Conservation (phyloP, 2,329 filamentous ascomycete species). For the Parascedosporium putredinis region DNA sequence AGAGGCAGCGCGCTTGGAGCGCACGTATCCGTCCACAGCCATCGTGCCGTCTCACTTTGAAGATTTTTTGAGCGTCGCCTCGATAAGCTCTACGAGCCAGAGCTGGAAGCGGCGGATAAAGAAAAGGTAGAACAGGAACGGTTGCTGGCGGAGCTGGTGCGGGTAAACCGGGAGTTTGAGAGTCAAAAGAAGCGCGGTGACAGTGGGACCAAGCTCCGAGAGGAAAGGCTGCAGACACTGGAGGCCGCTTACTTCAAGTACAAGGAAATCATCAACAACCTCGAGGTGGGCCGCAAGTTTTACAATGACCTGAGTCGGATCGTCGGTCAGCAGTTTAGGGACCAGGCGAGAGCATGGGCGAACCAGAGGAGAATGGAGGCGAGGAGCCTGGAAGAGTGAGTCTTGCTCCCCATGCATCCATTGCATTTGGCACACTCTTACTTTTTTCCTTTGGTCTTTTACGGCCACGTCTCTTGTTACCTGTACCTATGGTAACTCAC, state of each 20-base stretch:
- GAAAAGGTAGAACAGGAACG: conserved; percentile 70
- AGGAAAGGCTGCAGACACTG: conserved; percentile 74
- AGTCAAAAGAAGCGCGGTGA: conserved; percentile 57
- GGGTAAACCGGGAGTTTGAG: conserved; percentile 70
- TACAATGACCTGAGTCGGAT: conserved; percentile 93
- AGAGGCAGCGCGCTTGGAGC: conserved; percentile 76
- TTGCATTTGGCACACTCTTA: too few relatives aligned
- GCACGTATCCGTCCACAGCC: conserved; percentile 72
- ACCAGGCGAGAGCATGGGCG: conserved; percentile 66
- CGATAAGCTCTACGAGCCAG: conserved; percentile 63
- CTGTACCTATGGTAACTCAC: too few relatives aligned
- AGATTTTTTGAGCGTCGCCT: conserved; percentile 78
- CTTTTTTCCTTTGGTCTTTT: conserved; percentile 11
- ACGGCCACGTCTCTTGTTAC: too few relatives aligned
- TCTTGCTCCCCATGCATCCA: conserved; percentile 8
- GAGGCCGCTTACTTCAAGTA: conserved; percentile 93
- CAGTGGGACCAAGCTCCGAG: conserved; percentile 60
- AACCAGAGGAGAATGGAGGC: conserved; percentile 75
- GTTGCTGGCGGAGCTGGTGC: conserved; percentile 56
- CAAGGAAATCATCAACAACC: conserved; percentile 86
- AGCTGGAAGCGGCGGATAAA: conserved; percentile 58
- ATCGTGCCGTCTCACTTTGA: conserved; percentile 89
- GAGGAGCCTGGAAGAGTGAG: conserved; percentile 64
- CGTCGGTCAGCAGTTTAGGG: conserved; percentile 67
- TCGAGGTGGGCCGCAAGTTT: conserved; percentile 87